Evolutionary conservation across 345 rosid species (phyloP), one percentile per base, ranked within the genome.

Genomic region (Tarenaya hassleriana): DNA sequence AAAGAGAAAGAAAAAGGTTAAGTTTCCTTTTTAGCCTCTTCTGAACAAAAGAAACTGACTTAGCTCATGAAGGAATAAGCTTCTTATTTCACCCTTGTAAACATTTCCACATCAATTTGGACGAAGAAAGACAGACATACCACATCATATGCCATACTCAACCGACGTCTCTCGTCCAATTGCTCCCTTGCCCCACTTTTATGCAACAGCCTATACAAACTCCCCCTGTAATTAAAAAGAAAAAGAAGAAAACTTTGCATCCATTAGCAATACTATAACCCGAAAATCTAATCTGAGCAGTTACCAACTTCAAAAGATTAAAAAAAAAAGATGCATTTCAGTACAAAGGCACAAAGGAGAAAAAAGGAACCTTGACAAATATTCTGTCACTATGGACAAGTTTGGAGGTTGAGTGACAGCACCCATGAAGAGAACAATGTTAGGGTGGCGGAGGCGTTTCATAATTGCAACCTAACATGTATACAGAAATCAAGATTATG

Each of bases 381-480:
- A 94, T 66, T 88, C 99, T 31, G 99, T 94, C 68, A 94, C 97
- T 62, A 94, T 94, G 49, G 99, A 88, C 75, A 94, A 75, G 69
- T 86, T 86, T 34, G 97, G 97, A 45, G 99, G 97, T 69, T 80
- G 85, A 55, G 95, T 86, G 64, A 94, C 99, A 0, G 97, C 99
- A 16, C 99, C 99, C 99, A 94, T 94, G 57, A 88, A 94, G 47
- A 94, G 95, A 76, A 88, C 99, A 64, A 94, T 94, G 63, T 94
- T 94, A 63, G 99, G 99, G 77, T 94, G 99, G 52, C 97, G 83
- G 46, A 94, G 72, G 40, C 97, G 83, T 73, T 88, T 94, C 99
- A 94, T 94, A 64, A 94, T 86, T 41, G 95, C 77, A 76, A 94
- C 99, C 99, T 94, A 64, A 42, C 34, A 68, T 60, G 33, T 6